Conservation (phyloP, 495 filamentous ascomycete genomes). For the Neurospora sp. region DNA sequence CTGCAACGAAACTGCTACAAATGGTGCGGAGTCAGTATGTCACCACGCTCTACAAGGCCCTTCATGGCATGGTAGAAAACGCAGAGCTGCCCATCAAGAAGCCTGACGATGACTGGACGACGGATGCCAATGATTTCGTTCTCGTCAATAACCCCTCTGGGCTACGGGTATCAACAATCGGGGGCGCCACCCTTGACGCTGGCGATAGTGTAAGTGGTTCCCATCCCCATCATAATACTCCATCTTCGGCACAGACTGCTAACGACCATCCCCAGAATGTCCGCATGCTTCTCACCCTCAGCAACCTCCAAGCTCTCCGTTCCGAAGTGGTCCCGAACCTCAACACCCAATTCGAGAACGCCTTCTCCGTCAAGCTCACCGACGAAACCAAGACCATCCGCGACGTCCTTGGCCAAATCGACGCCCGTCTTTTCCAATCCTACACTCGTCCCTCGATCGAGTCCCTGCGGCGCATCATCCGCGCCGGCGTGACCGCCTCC, state of each 20-base stretch:
- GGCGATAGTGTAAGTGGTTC: slow-evolving; percentile 52
- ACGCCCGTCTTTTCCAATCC: slow-evolving; percentile 77
- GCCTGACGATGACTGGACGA: slow-evolving; percentile 47
- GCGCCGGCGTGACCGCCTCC: slow-evolving; percentile 55
- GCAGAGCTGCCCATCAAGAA: slow-evolving; percentile 61
- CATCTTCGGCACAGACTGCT: not conserved
- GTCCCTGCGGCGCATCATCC: slow-evolving; percentile 52
- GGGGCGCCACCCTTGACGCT: slow-evolving; percentile 52
- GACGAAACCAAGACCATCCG: slow-evolving; percentile 84
- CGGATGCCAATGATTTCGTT: slow-evolving; percentile 36
- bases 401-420: slow-evolving; percentile 82
- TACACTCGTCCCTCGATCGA: slow-evolving; percentile 70
- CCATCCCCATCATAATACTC: not conserved
- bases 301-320: slow-evolving; percentile 73
- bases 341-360: slow-evolving; percentile 75
- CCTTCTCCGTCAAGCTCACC: slow-evolving; percentile 82
- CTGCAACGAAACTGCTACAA: slow-evolving; percentile 71
- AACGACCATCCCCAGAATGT: slow-evolving; percentile 52
- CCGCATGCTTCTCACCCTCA: slow-evolving; percentile 84
- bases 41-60: slow-evolving; percentile 77
- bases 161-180: slow-evolving; percentile 19
- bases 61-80: slow-evolving; percentile 93
- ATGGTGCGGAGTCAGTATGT: slow-evolving; percentile 83
- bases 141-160: slow-evolving; percentile 10
- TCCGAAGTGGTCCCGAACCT: slow-evolving; percentile 70